These are phyloP conservation scores for Cryptosporidium bovis DNA, from an alignment of 169 alveolate genomes.

Conservation along the genomic window DNA sequence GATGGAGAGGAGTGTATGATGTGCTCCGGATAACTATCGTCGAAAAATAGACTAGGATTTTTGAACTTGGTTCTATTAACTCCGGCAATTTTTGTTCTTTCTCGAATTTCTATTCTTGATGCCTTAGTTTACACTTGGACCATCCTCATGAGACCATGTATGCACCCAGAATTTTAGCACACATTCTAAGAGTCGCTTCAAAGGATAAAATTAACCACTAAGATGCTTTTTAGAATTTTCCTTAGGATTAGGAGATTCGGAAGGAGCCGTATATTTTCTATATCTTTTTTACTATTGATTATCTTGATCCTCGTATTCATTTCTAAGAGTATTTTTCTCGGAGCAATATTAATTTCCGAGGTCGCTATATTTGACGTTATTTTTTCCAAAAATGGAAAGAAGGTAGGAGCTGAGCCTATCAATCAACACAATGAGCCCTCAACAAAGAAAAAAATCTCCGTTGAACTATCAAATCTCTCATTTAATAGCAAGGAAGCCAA, in stretches of 20 bases:
- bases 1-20: slow-evolving; percentile 66
- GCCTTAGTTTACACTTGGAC: neutral
- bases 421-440: too few species aligned
- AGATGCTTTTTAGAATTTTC: slow-evolving; percentile 7
- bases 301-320: slow-evolving; percentile 22
- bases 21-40: slow-evolving; percentile 51
- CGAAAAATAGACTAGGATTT: neutral
- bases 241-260: slow-evolving; percentile 17
- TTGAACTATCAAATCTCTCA: slow-evolving; percentile 29
- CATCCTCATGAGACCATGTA: neutral
- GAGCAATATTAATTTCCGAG: slow-evolving; percentile 7
- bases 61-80: neutral
- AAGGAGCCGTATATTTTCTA: slow-evolving; percentile 37
- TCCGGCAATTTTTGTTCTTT: neutral
- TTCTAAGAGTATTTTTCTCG: neutral
- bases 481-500: neutral
- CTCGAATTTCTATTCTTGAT: neutral
- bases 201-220: neutral
- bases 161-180: slow-evolving; percentile 13
- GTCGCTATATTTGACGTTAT: neutral
- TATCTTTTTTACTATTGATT: slow-evolving; percentile 20
- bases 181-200: neutral
- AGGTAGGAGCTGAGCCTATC: too few species aligned
- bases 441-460: neutral
- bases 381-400: too few species aligned